Percentiles rank a stretch among this genome's conserved stretches.
These are phyloP conservation scores for Pouteria glomerata DNA, from an alignment of 148 eudicot genomes.

Conservation along the genomic window DNA sequence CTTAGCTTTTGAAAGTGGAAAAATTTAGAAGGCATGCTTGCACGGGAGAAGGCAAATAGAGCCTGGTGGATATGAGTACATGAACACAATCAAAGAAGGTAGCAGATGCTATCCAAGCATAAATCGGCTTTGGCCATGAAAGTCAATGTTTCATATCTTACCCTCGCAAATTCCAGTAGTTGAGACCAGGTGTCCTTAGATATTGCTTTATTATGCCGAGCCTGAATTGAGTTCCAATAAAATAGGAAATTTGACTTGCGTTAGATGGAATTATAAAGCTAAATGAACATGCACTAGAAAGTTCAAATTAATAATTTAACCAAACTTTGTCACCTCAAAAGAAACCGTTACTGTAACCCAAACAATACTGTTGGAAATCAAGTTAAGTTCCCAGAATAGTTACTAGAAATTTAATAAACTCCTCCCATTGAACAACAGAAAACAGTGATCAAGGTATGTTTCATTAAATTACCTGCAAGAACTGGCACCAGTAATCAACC, in stretches of 20 bases:
- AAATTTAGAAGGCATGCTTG: no score
- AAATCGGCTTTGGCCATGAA: not conserved
- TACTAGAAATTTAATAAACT: no score
- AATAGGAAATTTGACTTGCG: not conserved
- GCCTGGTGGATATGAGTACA: not conserved
- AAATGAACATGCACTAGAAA: not conserved
- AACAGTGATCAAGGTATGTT: not conserved
- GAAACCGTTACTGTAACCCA: no score
- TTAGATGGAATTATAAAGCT: not conserved
- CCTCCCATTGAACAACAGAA: no score
- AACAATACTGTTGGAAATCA: no score
- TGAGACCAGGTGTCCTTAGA: conserved; percentile 97
- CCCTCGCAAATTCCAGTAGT: conserved; percentile 88
- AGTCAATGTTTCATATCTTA: conserved; percentile 26
- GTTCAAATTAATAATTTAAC: not conserved
- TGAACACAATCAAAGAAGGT: not conserved
- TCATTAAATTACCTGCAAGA: conserved; percentile 68
- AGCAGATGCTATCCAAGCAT: not conserved
- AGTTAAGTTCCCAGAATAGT: no score
- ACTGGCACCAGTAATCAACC: conserved; percentile 94
- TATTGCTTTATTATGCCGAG: conserved; percentile 82
- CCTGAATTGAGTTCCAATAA: conserved; percentile 34
- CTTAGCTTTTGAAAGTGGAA: not conserved
- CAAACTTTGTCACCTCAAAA: not conserved
- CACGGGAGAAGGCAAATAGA: not conserved